A percentile compares a stretch with the other conserved stretches of the same genome.
Conservation (phyloP, 345 rosid genomes). For the Eucalyptus caleyi region DNA sequence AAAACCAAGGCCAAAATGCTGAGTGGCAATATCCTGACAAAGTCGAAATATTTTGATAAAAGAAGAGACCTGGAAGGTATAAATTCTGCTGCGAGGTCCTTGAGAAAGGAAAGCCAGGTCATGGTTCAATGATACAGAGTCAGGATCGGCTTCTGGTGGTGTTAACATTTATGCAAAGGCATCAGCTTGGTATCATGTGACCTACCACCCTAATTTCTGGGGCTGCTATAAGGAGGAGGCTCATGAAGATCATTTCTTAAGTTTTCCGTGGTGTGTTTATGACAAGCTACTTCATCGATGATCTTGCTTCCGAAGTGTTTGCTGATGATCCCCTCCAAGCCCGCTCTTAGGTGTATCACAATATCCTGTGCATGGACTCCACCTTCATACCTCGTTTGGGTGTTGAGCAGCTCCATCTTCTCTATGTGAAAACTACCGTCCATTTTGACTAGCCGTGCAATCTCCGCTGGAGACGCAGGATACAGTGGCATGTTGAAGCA, state of each 20-base stretch:
- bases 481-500: slow-evolving; percentile 43
- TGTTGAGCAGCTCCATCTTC: slow-evolving; percentile 24
- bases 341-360: slow-evolving; percentile 35
- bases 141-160: neutral
- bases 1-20: slow-evolving; percentile 41
- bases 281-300: slow-evolving; percentile 32
- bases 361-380: slow-evolving; percentile 11
- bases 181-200: slow-evolving; percentile 73
- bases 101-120: slow-evolving; percentile 42
- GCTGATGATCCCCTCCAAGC: slow-evolving; percentile 33
- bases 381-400: slow-evolving; percentile 9
- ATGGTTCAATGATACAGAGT: slow-evolving; percentile 21
- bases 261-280: slow-evolving; percentile 69
- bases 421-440: slow-evolving; percentile 27
- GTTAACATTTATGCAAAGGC: slow-evolving; percentile 36
- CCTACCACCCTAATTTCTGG: slow-evolving; percentile 50
- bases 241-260: slow-evolving; percentile 51
- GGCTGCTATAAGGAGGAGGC: slow-evolving; percentile 52
- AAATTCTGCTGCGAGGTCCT: slow-evolving; percentile 19
- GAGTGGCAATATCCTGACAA: slow-evolving; percentile 34
- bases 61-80: slow-evolving; percentile 43
- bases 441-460: slow-evolving; percentile 13
- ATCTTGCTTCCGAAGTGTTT: slow-evolving; percentile 21
- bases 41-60: slow-evolving; percentile 32
- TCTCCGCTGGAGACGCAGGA: slow-evolving; percentile 19